Conservation (phyloP, 202 grass and related monocot genomes). For the Schoenoplectus triqueter region DNA sequence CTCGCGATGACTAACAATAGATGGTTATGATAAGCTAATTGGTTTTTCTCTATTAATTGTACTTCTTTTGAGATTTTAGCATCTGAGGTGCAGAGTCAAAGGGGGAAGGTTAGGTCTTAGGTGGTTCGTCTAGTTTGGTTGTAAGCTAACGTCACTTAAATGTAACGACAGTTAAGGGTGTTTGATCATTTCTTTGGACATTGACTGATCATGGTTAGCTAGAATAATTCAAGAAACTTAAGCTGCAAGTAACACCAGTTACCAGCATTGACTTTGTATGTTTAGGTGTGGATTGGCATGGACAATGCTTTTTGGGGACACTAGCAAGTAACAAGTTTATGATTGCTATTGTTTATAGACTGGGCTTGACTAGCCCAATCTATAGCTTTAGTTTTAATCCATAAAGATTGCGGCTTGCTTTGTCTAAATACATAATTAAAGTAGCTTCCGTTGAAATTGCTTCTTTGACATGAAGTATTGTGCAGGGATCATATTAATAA, state of each 20-base stretch:
- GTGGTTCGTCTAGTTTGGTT: constrained; percentile 7
- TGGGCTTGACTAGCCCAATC: neutral
- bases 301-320: neutral
- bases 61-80: neutral
- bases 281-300: constrained; percentile 1
- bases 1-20: neutral
- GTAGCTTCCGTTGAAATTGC: neutral
- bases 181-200: neutral
- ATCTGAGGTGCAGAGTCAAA: neutral
- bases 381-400: neutral
- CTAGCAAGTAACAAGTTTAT: constrained; percentile 6
- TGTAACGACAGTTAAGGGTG: constrained; percentile 13
- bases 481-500: no score
- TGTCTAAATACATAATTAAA: no score
- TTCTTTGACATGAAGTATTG: neutral
- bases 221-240: constrained; percentile 25
- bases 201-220: neutral
- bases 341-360: neutral
- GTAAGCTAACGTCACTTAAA: constrained; percentile 22
- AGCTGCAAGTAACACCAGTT: constrained; percentile 6
- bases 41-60: neutral
- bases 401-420: neutral
- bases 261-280: neutral
- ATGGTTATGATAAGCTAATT: neutral
- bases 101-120: neutral